Percentiles rank a stretch among this genome's conserved stretches.
Conservation (phyloP, 345 rosid species). For the Atalantia buxifolia region DNA sequence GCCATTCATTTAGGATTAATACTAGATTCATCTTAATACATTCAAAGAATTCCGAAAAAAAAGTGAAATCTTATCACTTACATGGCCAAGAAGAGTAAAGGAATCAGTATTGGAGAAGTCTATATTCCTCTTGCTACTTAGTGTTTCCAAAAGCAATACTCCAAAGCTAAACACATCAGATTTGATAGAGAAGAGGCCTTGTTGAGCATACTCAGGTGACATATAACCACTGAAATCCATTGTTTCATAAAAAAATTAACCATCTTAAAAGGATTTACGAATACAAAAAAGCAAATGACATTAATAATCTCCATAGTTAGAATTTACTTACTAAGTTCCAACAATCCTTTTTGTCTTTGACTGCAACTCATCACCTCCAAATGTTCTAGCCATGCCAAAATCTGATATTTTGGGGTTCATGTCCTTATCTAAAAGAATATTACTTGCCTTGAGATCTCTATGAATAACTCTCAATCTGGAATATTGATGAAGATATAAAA, state of each 20-base stretch:
- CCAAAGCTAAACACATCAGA: conserved; percentile 13
- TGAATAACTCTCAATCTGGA: conserved; percentile 29
- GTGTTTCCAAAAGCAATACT: conserved; percentile 30
- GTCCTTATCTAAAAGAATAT: conserved; percentile 35
- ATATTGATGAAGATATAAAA: conserved; percentile 37
- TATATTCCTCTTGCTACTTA: conserved; percentile 43
- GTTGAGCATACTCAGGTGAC: conserved; percentile 30
- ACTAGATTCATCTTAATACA: neutral
- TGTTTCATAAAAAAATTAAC: neutral
- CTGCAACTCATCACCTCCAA: conserved; percentile 34
- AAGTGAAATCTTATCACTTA: neutral
- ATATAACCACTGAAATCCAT: conserved; percentile 35
- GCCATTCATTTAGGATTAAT: neutral
- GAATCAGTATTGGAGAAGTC: conserved; percentile 32
- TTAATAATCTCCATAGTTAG: neutral
- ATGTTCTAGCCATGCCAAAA: conserved; percentile 54
- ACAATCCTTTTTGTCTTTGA: conserved; percentile 41
- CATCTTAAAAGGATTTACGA: neutral
- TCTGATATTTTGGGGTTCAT: conserved; percentile 53
- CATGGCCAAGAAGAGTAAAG: conserved; percentile 23
- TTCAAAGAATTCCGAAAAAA: neutral
- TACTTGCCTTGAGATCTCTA: conserved; percentile 34
- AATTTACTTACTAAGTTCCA: conserved; percentile 45
- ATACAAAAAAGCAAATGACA: neutral
- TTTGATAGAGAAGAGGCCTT: conserved; percentile 9